Base-by-base conservation (phyloP, 2,329 filamentous ascomycete genomes). In the Microsporum canis region DNA sequence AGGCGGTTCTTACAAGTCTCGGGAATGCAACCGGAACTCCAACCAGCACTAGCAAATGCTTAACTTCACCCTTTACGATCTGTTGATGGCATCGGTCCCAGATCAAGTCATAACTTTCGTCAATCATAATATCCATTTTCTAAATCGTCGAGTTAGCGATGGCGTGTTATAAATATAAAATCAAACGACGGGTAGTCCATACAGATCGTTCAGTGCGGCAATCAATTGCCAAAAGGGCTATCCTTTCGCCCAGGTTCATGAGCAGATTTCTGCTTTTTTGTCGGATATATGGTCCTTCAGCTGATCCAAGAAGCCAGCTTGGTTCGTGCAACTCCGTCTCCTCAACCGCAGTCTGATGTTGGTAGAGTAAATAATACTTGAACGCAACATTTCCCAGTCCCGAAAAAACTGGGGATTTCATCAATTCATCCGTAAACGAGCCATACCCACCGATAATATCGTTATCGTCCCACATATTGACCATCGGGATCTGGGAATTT, bases 351-450 rank as follows among this genome's bases (percentile, higher is more conserved):
- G 88, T 95, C 73, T 99, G 95, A 68, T 99, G 94, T 73, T 99
- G 94, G 77, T 99, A 99, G 6, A 99, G 82, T 85, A 99, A 87
- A 70, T 99, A 99, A 75, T 97, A 99, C 73, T 99, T 99, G 82
- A 94, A 97, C 0, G 92, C 92, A 57, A 97, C 85, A 41, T 88
- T 88, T 1, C 94, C 95, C 6, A 99, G 75, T 0, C 95, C 94
- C 1, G 86, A 87, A 71, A 99, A 95, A 0, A 97, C 89, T 0
- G 89, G 88, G 2, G 89, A 89, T 65, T 83, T 84, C 90, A 96
- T 97, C 69, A 96, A 94, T 66, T 89, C 84, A 66, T 96, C 84
- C 3, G 91, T 86, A 72, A 97, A 99, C 0, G 91, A 96, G 5
- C 94, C 94, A 71, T 87, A 99, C 0, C 95, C 94, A 73, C 91